A percentile compares a stretch with the other conserved stretches of the same genome.
Conservation (phyloP, 2,329 filamentous ascomycete genomes). For the Juglanconis juglandina region DNA sequence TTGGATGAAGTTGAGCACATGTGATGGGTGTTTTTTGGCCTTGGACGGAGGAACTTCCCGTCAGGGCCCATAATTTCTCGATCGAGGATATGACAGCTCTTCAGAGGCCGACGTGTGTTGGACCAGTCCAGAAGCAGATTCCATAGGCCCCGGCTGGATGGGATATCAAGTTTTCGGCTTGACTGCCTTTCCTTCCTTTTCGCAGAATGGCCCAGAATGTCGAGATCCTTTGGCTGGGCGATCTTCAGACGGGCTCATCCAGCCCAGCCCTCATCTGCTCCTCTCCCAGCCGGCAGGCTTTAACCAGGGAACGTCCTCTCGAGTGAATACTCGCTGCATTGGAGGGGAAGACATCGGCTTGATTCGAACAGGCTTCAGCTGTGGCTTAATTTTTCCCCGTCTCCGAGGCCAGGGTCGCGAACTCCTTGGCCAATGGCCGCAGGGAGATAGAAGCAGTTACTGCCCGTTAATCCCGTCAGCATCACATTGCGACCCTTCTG, state of each 20-base stretch:
- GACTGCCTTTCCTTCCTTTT: background rate
- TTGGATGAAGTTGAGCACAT: background rate
- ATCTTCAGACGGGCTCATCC: background rate
- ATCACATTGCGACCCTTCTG: background rate
- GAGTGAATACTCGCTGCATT: background rate
- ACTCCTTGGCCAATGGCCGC: background rate
- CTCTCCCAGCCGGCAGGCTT: background rate
- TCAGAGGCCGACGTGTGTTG: background rate
- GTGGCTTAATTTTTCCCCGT: constrained; percentile 1
- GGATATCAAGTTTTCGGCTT: background rate
- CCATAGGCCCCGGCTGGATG: background rate
- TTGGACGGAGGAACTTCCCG: background rate
- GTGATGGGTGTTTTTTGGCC: too few relatives aligned
- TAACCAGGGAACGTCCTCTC: background rate
- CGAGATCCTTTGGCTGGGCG: background rate
- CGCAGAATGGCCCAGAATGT: background rate
- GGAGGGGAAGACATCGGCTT: background rate
- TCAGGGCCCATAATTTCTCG: background rate
- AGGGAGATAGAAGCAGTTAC: constrained; percentile 17
- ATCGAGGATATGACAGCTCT: background rate
- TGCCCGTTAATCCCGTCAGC: constrained; percentile 25
- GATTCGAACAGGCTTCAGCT: background rate
- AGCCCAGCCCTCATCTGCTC: background rate
- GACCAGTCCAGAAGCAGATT: background rate
- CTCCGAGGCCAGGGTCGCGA: background rate